These are phyloP conservation scores for Hymenoscyphus scutula DNA, from an alignment of 2,329 filamentous ascomycete species.

Conservation along the genomic window DNA sequence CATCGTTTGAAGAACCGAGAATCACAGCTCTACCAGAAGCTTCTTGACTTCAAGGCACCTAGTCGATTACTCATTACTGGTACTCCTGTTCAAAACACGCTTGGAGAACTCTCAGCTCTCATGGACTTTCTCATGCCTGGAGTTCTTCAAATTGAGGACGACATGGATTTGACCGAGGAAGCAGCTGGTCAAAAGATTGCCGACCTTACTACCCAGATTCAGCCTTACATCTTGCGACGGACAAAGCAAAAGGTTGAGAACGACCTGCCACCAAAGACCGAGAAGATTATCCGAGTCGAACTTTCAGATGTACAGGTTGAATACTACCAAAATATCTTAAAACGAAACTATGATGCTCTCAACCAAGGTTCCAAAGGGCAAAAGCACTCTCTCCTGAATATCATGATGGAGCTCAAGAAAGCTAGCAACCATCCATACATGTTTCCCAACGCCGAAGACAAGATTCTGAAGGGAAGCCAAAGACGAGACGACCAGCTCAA, in stretches of 20 bases:
- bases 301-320: constrained; percentile 94
- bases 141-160: constrained; percentile 83
- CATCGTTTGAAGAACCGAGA: constrained; percentile 96
- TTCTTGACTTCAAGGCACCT: constrained; percentile 82
- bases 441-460: constrained; percentile 91
- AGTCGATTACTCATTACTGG: constrained; percentile 92
- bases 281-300: constrained; percentile 98
- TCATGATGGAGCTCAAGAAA: constrained; percentile 99
- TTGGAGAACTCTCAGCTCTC: constrained; percentile 86
- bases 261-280: constrained; percentile 92
- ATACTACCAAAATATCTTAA: constrained; percentile 98
- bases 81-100: constrained; percentile 94
- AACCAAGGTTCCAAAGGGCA: constrained; percentile 87
- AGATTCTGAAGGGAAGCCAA: constrained; percentile 75
- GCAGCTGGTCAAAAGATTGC: constrained; percentile 85
- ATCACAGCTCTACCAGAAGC: constrained; percentile 83
- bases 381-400: constrained; percentile 93
- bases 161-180: constrained; percentile 79
- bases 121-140: constrained; percentile 98
- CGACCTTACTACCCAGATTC: constrained; percentile 80
- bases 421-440: constrained; percentile 98
- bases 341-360: constrained; percentile 90
- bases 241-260: constrained; percentile 98
- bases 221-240: constrained; percentile 90
- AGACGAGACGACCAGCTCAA: constrained; percentile 89